phyloP scores from a whole-genome alignment of 176 grass and related monocot species.

The Oryza rufipogon region DNA sequence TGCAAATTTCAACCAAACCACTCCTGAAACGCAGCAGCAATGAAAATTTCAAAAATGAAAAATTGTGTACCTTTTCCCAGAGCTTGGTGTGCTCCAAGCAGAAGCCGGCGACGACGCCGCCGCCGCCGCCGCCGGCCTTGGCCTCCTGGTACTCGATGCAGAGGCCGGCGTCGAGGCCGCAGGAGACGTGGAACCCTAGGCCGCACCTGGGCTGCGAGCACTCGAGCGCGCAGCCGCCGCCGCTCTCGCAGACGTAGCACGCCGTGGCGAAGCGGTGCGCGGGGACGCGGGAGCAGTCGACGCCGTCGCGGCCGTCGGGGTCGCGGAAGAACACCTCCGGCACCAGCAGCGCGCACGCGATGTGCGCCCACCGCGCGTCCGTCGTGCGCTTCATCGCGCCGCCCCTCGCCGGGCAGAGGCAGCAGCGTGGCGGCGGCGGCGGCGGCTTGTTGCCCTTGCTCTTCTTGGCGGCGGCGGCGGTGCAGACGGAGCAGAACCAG shows the following conservation, averaged over 20 bases:
- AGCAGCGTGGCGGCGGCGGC: conserved; percentile 31
- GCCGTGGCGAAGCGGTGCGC: conserved; percentile 45
- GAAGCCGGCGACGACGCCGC: conserved; percentile 74
- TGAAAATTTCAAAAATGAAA: not conserved
- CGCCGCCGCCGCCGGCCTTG: conserved; percentile 54
- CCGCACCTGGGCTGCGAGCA: conserved; percentile 83
- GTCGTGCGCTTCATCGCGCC: conserved; percentile 80
- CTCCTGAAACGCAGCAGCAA: not conserved
- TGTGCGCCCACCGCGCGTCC: conserved; percentile 74
- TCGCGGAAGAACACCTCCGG: conserved; percentile 95
- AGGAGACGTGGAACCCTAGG: conserved; percentile 85
- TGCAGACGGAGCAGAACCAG: conserved; percentile 82
- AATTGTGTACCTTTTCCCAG: conserved; percentile 82
- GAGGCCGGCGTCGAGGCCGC: conserved; percentile 61
- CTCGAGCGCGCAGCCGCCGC: conserved; percentile 66
- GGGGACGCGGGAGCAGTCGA: conserved; percentile 82
- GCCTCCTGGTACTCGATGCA: conserved; percentile 76
- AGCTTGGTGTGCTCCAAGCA: conserved; percentile 82
- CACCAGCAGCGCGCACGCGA: conserved; percentile 79
- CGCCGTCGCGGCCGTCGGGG: conserved; percentile 67
- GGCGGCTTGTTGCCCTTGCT: not conserved
- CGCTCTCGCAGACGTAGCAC: conserved; percentile 76
- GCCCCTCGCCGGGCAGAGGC: conserved; percentile 68
- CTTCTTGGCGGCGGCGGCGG: conserved; percentile 1
- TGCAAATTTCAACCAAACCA: not conserved